Evolutionary conservation across 2,329 filamentous ascomycete genomes (phyloP), one percentile per base, ranked within the genome.

Genomic region (Pseudogymnoascus sp.): DNA sequence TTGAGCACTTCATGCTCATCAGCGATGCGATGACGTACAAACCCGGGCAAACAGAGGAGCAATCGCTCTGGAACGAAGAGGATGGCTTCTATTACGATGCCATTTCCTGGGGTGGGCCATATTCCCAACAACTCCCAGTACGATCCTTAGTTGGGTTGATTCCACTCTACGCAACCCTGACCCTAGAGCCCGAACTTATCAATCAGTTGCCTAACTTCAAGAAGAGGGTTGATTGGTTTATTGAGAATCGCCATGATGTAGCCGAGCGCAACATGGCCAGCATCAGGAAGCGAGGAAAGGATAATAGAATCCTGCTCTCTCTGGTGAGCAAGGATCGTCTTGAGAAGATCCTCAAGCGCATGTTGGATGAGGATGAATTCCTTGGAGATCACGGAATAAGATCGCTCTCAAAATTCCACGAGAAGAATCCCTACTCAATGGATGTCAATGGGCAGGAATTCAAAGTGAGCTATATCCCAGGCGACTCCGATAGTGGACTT

Each of bases 41-140:
- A 76, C 84, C 81, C 70, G 91, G 78, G 69, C 81, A 75, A 76
- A 87, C 77, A 78, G 87, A 85, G 68, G 90, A 94, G 70, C 85
- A 91, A 71, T 96, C 92, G 35, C 79, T 97, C 6, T 97, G 93
- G 93, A 97, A 97, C 71, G 92, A 97, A 28, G 84, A 96, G 66
- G 93, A 97, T 75, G 92, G 91, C 63, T 97, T 97, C 80, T 97
- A 97, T 81, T 97, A 97, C 73, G 93, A 97, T 77, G 93, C 93
- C 25, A 97, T 97, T 67, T 95, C 92, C 1, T 97, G 91, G 85
- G 93, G 93, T 60, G 92, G 92, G 7, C 92, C 92, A 6, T 96
- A 88, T 87, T 90, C 90, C 62, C 91, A 97, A 72, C 92, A 97
- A 75, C 84, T 97, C 72, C 92, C 91, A 1, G 91, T 97, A 61